Evolutionary conservation across 495 filamentous ascomycete genomes (phyloP), one percentile per base, ranked within the genome.

Genomic region (Neurospora sp.): DNA sequence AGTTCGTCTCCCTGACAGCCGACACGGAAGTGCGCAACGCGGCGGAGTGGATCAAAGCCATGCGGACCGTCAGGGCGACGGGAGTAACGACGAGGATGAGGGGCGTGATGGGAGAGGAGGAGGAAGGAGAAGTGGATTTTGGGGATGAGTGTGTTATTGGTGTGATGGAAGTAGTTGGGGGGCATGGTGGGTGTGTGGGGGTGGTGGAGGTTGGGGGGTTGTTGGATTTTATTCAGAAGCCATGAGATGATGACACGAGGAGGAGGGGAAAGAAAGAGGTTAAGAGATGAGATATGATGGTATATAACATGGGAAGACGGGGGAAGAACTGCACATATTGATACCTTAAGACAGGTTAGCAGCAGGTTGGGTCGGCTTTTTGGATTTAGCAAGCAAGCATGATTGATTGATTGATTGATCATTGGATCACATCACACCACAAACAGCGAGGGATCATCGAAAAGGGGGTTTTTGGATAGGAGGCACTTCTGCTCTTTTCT

Each of bases 1-100:
- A 85, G 12, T 87, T 85, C 77, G 77, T 88, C n/a, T 77, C 76
- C n/a, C 79, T 87, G 0, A 76, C 79, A 9, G 82, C 80, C 12
- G 80, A 84, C 27, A 83, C 81, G 20, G 82, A 78, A 22, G 75
- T 86, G 16, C 72, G 75, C 8, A 74, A 82, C 37, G 86, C 85
- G 16, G 80, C 76, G 39, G 80, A 83, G 48, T 84, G 82, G 82
- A 73, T 88, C 4, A 40, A 71, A 39, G 80, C 72, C 0, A 76
- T 78, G 75, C 73, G 75, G 5, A 73, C 77, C 9, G 79, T 72
- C 31, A 37, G 66, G 14, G 71, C 70, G 0, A 41, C 68, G 16
- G 53, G 66, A 59, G 42, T 9, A 22, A 22, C n/a, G 37, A 38
- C 16, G 18, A 44, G 70, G 72, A 37, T 72, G 76, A 73, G 74